Base-by-base conservation (phyloP, 2,329 filamentous ascomycete species). In the Botrytis sinoallii region DNA sequence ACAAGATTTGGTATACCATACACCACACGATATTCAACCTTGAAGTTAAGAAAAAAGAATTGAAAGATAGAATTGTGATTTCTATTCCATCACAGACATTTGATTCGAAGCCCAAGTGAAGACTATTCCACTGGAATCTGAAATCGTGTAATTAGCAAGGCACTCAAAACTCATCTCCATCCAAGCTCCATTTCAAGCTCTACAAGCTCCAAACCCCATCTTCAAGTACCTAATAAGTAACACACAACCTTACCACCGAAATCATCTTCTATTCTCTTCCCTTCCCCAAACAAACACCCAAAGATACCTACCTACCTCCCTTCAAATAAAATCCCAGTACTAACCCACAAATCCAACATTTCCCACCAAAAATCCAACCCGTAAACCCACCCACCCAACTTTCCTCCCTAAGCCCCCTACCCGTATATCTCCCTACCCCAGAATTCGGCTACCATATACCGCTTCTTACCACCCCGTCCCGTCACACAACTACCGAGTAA, bases 91-190 rank as follows among this genome's bases (percentile, higher is more conserved):
- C 12, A 48, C 29, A 20, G 44, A 18, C 10, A 32, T 38, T 35
- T 16, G 20, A 38, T 38, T 1, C 20, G 1, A 32, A 46, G 29
- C 0, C 6, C 12, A 32, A 3, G 3, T 57, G 14, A 9, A 32
- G 18, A 0, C 52, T 0, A 14, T 29, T 2, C 18, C 14, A 18
- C 3, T 18, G 5, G 1, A 0, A 57, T 32, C n/a, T 29, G 6
- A 16, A 29, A 9, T 57, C 3, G 7, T 29, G 6, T 9, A 57
- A 8, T 2, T 57, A 52, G 10, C 48, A 52, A 52, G 2, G 2
- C 44, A 22, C 20, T 46, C 3, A 25, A 25, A 25, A 4, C 9
- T 25, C 4, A 48, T 14, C 12, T 14, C 25, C 14, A n/a, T n/a
- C 1, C 48, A 14, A 52, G 29, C n/a, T 29, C n/a, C 0, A 32